Evolutionary conservation across 2,329 filamentous ascomycete species (phyloP), one percentile per base, ranked within the genome.

Genomic region (Alternaria sp.): DNA sequence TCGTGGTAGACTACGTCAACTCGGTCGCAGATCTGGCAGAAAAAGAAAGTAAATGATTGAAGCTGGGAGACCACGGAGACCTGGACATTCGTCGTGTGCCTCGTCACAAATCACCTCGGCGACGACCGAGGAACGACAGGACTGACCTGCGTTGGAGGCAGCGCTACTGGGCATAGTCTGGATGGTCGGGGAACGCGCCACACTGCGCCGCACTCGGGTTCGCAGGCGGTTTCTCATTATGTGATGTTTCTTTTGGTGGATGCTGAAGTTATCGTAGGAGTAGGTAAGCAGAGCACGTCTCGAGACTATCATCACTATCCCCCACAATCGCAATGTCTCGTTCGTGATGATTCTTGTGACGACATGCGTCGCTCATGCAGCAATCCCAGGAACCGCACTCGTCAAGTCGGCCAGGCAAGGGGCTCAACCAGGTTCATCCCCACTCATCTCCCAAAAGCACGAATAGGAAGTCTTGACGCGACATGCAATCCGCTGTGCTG

Each of bases 401-500:
- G 5, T 33, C 43, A 41, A 41, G 8, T 11, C 37, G 37, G 5
- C n/a, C 18, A 20, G 4, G 21, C 21, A 12, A 55, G 45, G 61
- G 55, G 44, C 51, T 14, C 15, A 20, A 57, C 44, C 21, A 47
- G 55, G 44, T 30, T 61, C 59, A 46, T 23, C 28, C 30, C 49
- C 49, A 51, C 49, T n/a, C 28, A 11, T 23, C 8, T 8, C 15
- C 4, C 18, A 5, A 15, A 53, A 41, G 23, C 62, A 57, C 71
- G 61, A 73, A 67, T 72, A 15, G 54, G 47, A 51, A n/a, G 44
- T 18, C 23, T 46, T 33, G 61, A 47, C 47, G 58, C 25, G 37
- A 45, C 20, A 18, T 51, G 51, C 58, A 58, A 46, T 58, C 68
- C 71, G 65, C 58, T 53, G 53, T 10, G 51, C 63, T 68, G 71